Conservation (phyloP, 78 protist genomes). For the Protostelium mycophagum region DNA sequence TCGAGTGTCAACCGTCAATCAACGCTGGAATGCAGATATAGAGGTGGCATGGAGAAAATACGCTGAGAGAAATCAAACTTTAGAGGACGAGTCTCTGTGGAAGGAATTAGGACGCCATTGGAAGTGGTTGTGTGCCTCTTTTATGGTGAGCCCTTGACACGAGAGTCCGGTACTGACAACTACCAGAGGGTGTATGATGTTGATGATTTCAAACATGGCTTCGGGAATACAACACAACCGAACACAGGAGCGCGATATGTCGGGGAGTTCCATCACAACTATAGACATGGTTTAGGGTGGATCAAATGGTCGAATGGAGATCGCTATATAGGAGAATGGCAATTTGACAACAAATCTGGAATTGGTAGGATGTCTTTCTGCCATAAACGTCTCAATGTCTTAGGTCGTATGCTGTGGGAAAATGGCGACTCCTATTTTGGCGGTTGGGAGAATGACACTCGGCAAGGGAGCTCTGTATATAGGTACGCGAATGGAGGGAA, state of each 20-base stretch:
- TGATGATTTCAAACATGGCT: neutral
- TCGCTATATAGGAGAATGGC: neutral
- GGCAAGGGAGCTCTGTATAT: neutral
- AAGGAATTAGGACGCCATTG: neutral
- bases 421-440: neutral
- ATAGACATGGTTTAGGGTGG: neutral
- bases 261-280: neutral
- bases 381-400: neutral
- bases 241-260: neutral
- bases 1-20: neutral
- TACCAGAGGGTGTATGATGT: neutral
- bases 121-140: neutral
- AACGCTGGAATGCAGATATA: neutral
- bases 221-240: neutral
- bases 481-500: neutral
- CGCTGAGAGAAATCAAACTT: neutral
- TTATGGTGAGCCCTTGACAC: neutral
- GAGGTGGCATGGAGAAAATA: neutral
- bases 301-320: neutral
- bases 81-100: neutral
- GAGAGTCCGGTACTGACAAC: neutral
- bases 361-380: neutral
- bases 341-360: neutral
- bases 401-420: neutral
- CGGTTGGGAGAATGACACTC: neutral